Conservation (phyloP, 2,329 filamentous ascomycete genomes). For the Curvularia sp. region DNA sequence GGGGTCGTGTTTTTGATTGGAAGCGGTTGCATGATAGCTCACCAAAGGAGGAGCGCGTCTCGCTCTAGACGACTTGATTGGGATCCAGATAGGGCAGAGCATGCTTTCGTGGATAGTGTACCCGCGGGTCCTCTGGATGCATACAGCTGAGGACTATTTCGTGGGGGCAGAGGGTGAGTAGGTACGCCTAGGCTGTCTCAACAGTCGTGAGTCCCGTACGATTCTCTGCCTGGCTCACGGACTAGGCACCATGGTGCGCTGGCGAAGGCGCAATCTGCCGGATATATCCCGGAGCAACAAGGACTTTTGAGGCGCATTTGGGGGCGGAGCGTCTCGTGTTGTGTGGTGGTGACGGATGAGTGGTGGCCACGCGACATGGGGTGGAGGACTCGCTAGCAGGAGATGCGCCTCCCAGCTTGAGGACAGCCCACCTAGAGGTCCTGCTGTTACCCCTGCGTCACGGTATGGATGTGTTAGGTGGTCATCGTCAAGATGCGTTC, state of each 20-base stretch:
- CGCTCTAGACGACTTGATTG: constrained; percentile 25
- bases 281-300: constrained; percentile 12
- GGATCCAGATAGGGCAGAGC: constrained; percentile 37
- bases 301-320: constrained; percentile 23
- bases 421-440: constrained; percentile 19
- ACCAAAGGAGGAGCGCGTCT: constrained; percentile 37
- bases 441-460: constrained; percentile 34
- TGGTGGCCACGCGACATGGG: constrained; percentile 31
- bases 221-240: constrained; percentile 15
- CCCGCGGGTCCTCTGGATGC: constrained; percentile 17
- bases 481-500: constrained; percentile 14
- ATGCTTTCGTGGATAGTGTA: constrained; percentile 16
- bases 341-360: constrained; percentile 25
- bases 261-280: constrained; percentile 16
- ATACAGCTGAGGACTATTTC: constrained; percentile 8
- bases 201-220: constrained; percentile 15
- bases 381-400: constrained; percentile 23
- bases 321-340: constrained; percentile 41
- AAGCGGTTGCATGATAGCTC: constrained; percentile 20
- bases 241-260: constrained; percentile 9
- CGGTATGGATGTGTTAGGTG: constrained; percentile 18
- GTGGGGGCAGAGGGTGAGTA: constrained; percentile 19
- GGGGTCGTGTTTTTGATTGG: constrained; percentile 30
- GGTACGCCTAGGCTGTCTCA: constrained; percentile 31
- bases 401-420: constrained; percentile 22